A percentile compares a stretch with the other conserved stretches of the same genome.
phyloP scores from a whole-genome alignment of 345 rosid genomes.

The Euphorbia tirucalli region DNA sequence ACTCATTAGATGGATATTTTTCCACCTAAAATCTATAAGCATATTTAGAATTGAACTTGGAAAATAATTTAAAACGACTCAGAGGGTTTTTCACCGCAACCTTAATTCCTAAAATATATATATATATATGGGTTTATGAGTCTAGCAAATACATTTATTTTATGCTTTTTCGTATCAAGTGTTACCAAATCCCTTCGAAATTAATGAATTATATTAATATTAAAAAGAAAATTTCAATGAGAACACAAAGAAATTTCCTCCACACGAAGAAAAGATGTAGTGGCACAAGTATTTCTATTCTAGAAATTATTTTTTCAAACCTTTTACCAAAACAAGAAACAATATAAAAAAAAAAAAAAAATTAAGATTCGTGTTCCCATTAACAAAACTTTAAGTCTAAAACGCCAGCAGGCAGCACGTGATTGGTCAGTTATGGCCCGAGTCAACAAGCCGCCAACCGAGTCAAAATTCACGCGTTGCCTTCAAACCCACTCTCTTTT shows the following conservation, averaged over 20 bases:
- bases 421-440: background rate
- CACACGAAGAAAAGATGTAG: background rate
- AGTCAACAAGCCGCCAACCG: slow-evolving; percentile 26
- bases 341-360: background rate
- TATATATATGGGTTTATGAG: too few relatives aligned
- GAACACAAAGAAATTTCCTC: background rate
- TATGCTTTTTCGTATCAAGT: too few relatives aligned
- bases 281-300: background rate
- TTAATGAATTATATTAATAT: too few relatives aligned
- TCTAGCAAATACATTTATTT: too few relatives aligned
- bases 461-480: slow-evolving; percentile 29
- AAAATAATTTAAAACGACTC: too few relatives aligned
- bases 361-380: background rate
- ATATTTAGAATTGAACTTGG: too few relatives aligned
- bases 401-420: background rate
- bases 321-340: background rate
- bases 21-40: too few relatives aligned
- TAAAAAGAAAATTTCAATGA: background rate
- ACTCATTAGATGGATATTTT: too few relatives aligned
- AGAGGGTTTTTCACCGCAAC: too few relatives aligned
- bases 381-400: background rate
- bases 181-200: too few relatives aligned
- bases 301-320: background rate
- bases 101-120: too few relatives aligned
- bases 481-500: background rate